Conservation (phyloP, 306 rosid genomes). For the Senna tora region DNA sequence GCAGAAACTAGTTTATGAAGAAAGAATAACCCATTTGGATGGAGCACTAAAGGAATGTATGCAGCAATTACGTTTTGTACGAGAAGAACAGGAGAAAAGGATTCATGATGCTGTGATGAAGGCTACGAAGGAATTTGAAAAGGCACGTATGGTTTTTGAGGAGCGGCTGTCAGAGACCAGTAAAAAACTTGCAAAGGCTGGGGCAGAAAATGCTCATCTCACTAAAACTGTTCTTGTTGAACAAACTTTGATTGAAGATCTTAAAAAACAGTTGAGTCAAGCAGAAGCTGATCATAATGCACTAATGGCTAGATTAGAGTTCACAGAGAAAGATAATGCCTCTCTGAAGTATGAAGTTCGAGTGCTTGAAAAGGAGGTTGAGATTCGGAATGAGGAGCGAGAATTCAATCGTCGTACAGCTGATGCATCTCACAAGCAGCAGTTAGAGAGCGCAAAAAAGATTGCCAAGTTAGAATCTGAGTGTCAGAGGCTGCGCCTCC, state of each 20-base stretch:
- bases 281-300: slow-evolving; percentile 54
- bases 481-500: slow-evolving; percentile 72
- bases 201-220: slow-evolving; percentile 52
- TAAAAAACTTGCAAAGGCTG: slow-evolving; percentile 50
- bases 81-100: slow-evolving; percentile 68
- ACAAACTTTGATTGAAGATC: slow-evolving; percentile 58
- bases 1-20: slow-evolving; percentile 51
- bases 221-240: slow-evolving; percentile 51
- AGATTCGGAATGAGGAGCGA: slow-evolving; percentile 73
- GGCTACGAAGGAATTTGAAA: slow-evolving; percentile 60
- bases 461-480: slow-evolving; percentile 71
- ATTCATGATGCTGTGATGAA: slow-evolving; percentile 60
- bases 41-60: slow-evolving; percentile 63
- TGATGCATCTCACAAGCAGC: slow-evolving; percentile 68
- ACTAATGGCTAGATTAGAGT: slow-evolving; percentile 55
- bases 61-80: slow-evolving; percentile 66
- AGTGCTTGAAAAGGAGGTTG: slow-evolving; percentile 71
- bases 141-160: slow-evolving; percentile 50
- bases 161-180: slow-evolving; percentile 55
- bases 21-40: slow-evolving; percentile 62
- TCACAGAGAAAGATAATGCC: slow-evolving; percentile 56
- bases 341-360: slow-evolving; percentile 62
- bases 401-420: slow-evolving; percentile 63
- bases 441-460: slow-evolving; percentile 63
- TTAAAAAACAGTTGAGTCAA: slow-evolving; percentile 51